Evolutionary conservation across 345 rosid genomes (phyloP), one percentile per base, ranked within the genome.

Genomic region (Microthlaspi erraticum): DNA sequence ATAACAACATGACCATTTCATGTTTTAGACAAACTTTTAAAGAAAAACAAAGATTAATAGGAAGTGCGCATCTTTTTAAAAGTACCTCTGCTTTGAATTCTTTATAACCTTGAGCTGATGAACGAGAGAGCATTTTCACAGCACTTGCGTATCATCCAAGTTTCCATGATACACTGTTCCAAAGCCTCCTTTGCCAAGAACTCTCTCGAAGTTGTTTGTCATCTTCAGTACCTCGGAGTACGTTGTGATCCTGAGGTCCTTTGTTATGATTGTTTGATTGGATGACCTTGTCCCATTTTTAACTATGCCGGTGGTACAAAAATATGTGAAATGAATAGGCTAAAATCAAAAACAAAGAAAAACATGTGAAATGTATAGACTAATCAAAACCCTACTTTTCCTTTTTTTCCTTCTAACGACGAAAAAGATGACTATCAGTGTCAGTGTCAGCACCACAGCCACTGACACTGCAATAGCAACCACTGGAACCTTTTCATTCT

Each of bases 71-170:
- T n/a, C n/a, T n/a, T n/a, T n/a, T n/a, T n/a, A n/a, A n/a, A 34
- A 18, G 32, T 78, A 78, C 81, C 81, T 78, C 81, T 50, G 81
- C 81, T 38, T 69, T 69, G 64, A 78, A 78, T 5, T 78, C 68
- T 31, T 69, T 70, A 31, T 69, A 72, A 11, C 81, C 81, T 78
- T 78, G 81, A 45, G 61, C 50, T 42, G 78, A 78, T 42, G 76
- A 64, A 57, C 57, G 75, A 43, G 79, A 78, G 5, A 78, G 68
- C 76, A 73, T 53, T 48, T 78, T 78, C n/a, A 78, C 76, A 74
- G 78, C 81, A 74, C 78, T 78, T 74, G 58, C 36, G 49, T 41
- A 43, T 67, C 72, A 52, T 46, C 77, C 49, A 77, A 41, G 73
- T 59, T 50, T 0, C 80, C 80, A 29, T 58, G 39, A 60, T 77